These are phyloP conservation scores for Polytolypa hystricis DNA, from an alignment of 2,329 filamentous ascomycete species.

Conservation along the genomic window DNA sequence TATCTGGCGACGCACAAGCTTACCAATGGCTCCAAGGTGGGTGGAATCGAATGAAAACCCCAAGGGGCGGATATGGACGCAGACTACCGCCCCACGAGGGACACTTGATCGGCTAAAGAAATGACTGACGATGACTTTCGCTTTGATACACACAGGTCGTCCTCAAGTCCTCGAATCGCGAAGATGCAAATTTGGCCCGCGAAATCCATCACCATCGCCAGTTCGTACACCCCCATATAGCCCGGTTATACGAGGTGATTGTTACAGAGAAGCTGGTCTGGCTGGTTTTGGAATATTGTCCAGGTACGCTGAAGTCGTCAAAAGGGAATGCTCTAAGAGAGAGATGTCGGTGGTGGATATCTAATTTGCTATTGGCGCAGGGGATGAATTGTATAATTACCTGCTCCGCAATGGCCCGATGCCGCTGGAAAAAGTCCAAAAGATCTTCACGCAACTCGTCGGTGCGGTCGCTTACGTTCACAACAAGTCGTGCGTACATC, in stretches of 20 bases:
- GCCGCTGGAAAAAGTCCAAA: constrained; percentile 76
- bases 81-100: neutral
- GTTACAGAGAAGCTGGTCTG: constrained; percentile 92
- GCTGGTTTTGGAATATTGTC: constrained; percentile 94
- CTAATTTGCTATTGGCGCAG: constrained; percentile 35
- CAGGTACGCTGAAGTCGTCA: constrained; percentile 45
- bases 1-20: constrained; percentile 94
- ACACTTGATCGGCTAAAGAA: neutral
- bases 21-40: constrained; percentile 92
- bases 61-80: neutral
- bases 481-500: constrained; percentile 87
- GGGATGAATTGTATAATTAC: constrained; percentile 95
- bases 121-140: neutral
- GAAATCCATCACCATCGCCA: constrained; percentile 98
- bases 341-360: constrained; percentile 9
- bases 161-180: constrained; percentile 93
- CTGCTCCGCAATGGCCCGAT: constrained; percentile 78
- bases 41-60: neutral
- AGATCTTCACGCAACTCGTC: constrained; percentile 89
- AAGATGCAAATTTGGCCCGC: constrained; percentile 86
- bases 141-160: constrained; percentile 60
- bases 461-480: constrained; percentile 94
- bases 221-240: constrained; percentile 95
- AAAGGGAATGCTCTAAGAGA: constrained; percentile 5
- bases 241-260: constrained; percentile 92